Evolutionary conservation across 768 basidiomycete species (phyloP), one percentile per base, ranked within the genome.

Genomic region (Amanita fuliginea): DNA sequence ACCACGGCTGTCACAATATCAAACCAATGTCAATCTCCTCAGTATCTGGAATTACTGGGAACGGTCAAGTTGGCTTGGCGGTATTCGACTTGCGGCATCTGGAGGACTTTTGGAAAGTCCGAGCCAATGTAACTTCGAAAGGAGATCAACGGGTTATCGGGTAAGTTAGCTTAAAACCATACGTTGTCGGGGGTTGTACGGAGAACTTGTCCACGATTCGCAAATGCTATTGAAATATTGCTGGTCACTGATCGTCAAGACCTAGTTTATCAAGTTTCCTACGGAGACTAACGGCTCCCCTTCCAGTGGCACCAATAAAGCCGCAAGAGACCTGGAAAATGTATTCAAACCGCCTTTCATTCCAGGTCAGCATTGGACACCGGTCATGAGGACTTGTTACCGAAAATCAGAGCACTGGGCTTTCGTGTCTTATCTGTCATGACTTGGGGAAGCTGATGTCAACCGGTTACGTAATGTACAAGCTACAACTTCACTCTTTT

Each of bases 61-160:
- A 86, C 74, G 26, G 84, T 88, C 49, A 93, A 65, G 61, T 93
- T 93, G 24, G 76, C 81, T 61, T 93, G 90, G 42, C 74, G 76
- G 59, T 93, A 93, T 63, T 90, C 83, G 16, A 91, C 82, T 49
- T 76, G 66, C 7, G 81, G 73, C 48, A 80, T 80, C 47, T 73
- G 64, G n/a, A 92, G 70, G 24, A 86, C 66, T 51, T 80, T 67
- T 37, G 81, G 76, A 58, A 93, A 91, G 55, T 83, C 78, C 13
- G 78, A 67, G 10, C 88, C 86, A 56, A 91, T 74, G 62, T 90
- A 92, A 28, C 88, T 91, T 55, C 8, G 42, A 28, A 28, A 51
- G 42, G 30, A 18, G 30, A 34, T 47, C 4, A 52, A 39, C 22
- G 6, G 14, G 35, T n/a, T 36, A 16, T 28, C 24, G 32, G 9